Conservation (phyloP, 768 basidiomycete species). For the Lenzites betulinus region DNA sequence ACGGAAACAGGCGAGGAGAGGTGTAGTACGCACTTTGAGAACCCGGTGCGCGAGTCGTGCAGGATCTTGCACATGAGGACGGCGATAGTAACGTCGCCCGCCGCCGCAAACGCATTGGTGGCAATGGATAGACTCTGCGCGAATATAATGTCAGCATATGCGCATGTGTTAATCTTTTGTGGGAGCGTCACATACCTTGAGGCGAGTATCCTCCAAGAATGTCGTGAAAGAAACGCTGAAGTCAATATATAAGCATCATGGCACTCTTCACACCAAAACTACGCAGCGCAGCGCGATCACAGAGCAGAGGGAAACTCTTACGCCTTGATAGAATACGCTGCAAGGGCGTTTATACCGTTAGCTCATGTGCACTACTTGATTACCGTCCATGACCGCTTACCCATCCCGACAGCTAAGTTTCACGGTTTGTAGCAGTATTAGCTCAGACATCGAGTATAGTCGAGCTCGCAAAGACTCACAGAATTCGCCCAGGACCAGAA, state of each 20-base stretch:
- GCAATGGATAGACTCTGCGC: conserved; percentile 58
- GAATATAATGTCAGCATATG: neutral
- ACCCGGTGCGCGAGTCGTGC: conserved; percentile 52
- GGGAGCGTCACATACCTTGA: conserved; percentile 1
- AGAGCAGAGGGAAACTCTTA: neutral
- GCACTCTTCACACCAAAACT: too few species aligned
- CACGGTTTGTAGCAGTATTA: too few species aligned
- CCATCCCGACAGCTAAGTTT: conserved; percentile 5
- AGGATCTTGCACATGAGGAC: conserved; percentile 51
- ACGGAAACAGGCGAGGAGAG: too few species aligned
- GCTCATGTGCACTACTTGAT: conserved; percentile 37
- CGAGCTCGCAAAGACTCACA: too few species aligned
- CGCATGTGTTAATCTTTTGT: too few species aligned
- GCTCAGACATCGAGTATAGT: too few species aligned
- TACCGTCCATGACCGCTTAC: neutral
- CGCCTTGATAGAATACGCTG: conserved; percentile 17
- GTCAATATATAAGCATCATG: neutral
- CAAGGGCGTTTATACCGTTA: neutral
- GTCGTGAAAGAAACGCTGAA: conserved; percentile 8
- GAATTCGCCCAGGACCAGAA: conserved; percentile 52
- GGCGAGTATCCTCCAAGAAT: conserved; percentile 8
- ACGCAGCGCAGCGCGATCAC: too few species aligned
- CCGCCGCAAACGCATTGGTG: conserved; percentile 54
- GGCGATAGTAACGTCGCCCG: conserved; percentile 52
- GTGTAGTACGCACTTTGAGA: conserved; percentile 41